These are phyloP conservation scores for Stemphylium lycopersici DNA, from an alignment of 2,329 filamentous ascomycete species.

Conservation along the genomic window DNA sequence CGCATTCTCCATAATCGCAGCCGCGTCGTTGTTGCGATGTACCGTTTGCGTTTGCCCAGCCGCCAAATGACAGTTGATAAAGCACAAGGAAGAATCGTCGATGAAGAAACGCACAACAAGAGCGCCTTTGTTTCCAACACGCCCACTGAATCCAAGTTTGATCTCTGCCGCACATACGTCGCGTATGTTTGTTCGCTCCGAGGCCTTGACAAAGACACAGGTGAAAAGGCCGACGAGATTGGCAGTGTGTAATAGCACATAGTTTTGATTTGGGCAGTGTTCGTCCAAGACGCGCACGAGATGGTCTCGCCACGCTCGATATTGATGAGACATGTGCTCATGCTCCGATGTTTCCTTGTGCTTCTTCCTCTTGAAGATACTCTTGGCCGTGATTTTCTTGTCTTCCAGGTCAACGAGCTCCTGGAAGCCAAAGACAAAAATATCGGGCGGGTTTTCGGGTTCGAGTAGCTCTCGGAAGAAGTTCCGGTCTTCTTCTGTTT, in stretches of 20 bases:
- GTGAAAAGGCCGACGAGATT: slow-evolving; percentile 94
- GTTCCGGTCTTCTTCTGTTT: slow-evolving; percentile 70
- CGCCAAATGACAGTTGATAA: slow-evolving; percentile 96
- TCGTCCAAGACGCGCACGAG: slow-evolving; percentile 82
- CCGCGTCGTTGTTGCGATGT: slow-evolving; percentile 89
- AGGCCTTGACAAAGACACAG: slow-evolving; percentile 89
- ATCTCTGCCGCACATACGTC: slow-evolving; percentile 82
- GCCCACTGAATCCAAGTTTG: slow-evolving; percentile 93
- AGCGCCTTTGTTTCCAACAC: slow-evolving; percentile 96
- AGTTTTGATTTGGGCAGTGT: slow-evolving; percentile 77
- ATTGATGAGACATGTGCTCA: slow-evolving; percentile 95
- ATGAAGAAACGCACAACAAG: slow-evolving; percentile 89
- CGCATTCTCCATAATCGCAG: slow-evolving; percentile 81
- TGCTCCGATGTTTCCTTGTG: slow-evolving; percentile 84
- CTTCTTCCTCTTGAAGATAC: slow-evolving; percentile 77
- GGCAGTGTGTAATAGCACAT: slow-evolving; percentile 85
- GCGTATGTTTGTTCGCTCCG: slow-evolving; percentile 75
- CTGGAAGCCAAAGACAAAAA: slow-evolving; percentile 95
- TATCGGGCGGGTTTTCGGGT: slow-evolving; percentile 80
- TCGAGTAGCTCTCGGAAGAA: slow-evolving; percentile 84
- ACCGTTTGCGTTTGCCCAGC: slow-evolving; percentile 91
- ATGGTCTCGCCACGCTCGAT: slow-evolving; percentile 94
- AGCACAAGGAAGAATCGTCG: slow-evolving; percentile 92
- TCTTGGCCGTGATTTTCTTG: slow-evolving; percentile 96
- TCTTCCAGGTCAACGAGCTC: slow-evolving; percentile 98